A percentile compares a stretch with the other conserved stretches of the same genome.
Evolutionary conservation across 2,329 filamentous ascomycete species (phyloP).

Genomic region (Huntiella savannae): DNA sequence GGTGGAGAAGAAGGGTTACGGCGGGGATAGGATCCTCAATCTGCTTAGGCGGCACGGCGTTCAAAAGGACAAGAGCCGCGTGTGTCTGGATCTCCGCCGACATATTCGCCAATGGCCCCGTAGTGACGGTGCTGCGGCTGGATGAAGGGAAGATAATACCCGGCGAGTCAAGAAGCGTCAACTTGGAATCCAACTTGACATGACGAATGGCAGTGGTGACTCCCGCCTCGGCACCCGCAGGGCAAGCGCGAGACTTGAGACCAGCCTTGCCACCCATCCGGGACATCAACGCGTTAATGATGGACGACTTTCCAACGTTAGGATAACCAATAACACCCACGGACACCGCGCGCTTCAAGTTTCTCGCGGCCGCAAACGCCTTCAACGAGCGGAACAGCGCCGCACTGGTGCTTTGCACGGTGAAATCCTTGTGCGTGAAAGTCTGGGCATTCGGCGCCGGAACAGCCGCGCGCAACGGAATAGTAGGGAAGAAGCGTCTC

Average conservation of each 20-base stretch:
- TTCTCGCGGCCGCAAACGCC: slow-evolving; percentile 62
- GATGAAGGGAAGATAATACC: slow-evolving; percentile 82
- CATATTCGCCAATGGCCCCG: slow-evolving; percentile 26
- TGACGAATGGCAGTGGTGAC: slow-evolving; percentile 76
- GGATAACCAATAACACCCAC: slow-evolving; percentile 91
- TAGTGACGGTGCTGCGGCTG: slow-evolving; percentile 19
- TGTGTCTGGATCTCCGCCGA: slow-evolving; percentile 54
- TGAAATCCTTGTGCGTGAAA: slow-evolving; percentile 82
- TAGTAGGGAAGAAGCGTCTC: slow-evolving; percentile 74
- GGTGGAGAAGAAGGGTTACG: slow-evolving; percentile 64
- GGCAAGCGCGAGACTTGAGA: slow-evolving; percentile 46
- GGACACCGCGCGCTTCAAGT: slow-evolving; percentile 74
- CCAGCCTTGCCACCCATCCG: slow-evolving; percentile 47
- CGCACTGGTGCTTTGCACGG: slow-evolving; percentile 66
- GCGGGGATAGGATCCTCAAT: slow-evolving; percentile 85
- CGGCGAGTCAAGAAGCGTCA: slow-evolving; percentile 83
- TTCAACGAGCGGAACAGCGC: slow-evolving; percentile 80
- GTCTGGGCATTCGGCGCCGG: slow-evolving; percentile 70
- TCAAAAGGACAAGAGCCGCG: slow-evolving; percentile 70
- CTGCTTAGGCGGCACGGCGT: slow-evolving; percentile 81
- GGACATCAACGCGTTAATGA: slow-evolving; percentile 80
- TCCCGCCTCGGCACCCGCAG: slow-evolving; percentile 76
- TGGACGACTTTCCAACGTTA: slow-evolving; percentile 89
- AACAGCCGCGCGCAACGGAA: slow-evolving; percentile 70
- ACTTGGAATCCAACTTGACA: slow-evolving; percentile 87